phyloP scores from a whole-genome alignment of 2,329 filamentous ascomycete species.

The Verticillium albo-atrum region DNA sequence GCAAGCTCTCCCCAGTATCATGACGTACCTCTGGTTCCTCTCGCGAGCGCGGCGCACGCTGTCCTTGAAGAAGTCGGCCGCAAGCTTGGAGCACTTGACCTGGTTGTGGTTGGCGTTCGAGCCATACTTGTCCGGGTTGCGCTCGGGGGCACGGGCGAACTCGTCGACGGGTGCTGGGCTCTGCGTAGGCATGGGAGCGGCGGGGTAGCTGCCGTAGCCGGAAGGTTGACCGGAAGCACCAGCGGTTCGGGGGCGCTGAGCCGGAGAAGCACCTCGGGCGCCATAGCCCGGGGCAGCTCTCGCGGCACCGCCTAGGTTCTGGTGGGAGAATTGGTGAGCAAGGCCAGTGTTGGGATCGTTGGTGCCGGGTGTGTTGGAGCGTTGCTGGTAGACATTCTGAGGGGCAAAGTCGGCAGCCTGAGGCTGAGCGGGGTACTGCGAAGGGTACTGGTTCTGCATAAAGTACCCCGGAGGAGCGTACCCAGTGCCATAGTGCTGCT shows the following conservation, averaged over 20 bases:
- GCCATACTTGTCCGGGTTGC: constrained; percentile 78
- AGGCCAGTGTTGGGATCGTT: constrained; percentile 88
- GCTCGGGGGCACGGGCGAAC: constrained; percentile 74
- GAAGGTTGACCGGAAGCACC: constrained; percentile 61
- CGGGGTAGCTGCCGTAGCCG: constrained; percentile 62
- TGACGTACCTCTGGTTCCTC: constrained; percentile 79
- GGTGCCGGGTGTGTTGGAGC: constrained; percentile 54
- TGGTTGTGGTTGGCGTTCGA: constrained; percentile 63
- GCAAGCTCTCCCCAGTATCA: background rate
- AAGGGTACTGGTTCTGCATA: constrained; percentile 52
- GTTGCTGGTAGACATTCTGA: constrained; percentile 44
- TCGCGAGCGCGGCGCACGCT: constrained; percentile 95
- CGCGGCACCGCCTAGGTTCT: constrained; percentile 76
- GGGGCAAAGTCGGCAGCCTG: constrained; percentile 46
- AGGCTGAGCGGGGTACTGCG: constrained; percentile 34
- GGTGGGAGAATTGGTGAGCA: constrained; percentile 93
- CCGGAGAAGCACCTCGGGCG: constrained; percentile 62
- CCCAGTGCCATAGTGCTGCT: constrained; percentile 40
- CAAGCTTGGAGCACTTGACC: constrained; percentile 65
- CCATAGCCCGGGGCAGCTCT: constrained; percentile 63
- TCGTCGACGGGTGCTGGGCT: constrained; percentile 60
- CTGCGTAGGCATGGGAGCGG: constrained; percentile 60
- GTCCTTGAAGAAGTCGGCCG: constrained; percentile 95
- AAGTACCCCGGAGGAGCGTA: constrained; percentile 54
- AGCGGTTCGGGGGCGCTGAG: constrained; percentile 78